Evolutionary conservation across 352 stramenopile genomes (phyloP).

Genomic region (Pythium aquatile): DNA sequence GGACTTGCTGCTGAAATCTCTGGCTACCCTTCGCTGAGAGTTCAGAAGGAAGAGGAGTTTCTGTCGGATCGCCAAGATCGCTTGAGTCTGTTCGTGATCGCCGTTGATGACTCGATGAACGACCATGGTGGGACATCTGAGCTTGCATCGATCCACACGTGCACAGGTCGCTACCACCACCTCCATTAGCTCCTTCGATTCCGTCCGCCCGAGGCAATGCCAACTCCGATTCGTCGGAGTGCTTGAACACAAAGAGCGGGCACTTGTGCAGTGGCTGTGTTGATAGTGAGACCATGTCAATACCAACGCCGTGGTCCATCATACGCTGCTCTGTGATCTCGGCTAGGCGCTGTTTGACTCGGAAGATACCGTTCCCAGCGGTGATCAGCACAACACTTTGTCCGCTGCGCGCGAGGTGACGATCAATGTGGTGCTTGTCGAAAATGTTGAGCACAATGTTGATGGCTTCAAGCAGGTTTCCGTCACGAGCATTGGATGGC

Average conservation of each 20-base stretch:
- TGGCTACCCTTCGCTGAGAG: neutral
- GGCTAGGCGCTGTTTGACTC: conserved; percentile 93
- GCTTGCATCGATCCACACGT: conserved; percentile 18
- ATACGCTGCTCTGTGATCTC: conserved; percentile 98
- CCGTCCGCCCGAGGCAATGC: conserved; percentile 18
- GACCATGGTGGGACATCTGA: neutral
- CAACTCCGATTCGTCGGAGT: conserved; percentile 53
- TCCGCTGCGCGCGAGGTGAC: conserved; percentile 94
- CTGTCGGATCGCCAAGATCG: conserved; percentile 12
- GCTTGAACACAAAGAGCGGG: conserved; percentile 96
- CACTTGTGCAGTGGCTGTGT: conserved; percentile 96
- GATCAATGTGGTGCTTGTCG: conserved; percentile 98
- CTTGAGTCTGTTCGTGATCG: conserved; percentile 25
- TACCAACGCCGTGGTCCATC: conserved; percentile 99
- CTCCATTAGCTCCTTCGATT: conserved; percentile 10
- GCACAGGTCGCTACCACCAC: conserved; percentile 16
- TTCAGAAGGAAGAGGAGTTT: neutral
- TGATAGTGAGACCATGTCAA: conserved; percentile 95
- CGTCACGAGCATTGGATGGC: conserved; percentile 69
- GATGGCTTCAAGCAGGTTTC: conserved; percentile 97
- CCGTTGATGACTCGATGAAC: neutral
- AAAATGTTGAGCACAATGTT: conserved; percentile 99
- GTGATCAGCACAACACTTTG: conserved; percentile 97
- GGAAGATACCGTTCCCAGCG: conserved; percentile 95
- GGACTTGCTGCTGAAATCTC: conserved; percentile 1